Conservation (phyloP, 257 asterid genomes). For the Salvia rosmarinus region DNA sequence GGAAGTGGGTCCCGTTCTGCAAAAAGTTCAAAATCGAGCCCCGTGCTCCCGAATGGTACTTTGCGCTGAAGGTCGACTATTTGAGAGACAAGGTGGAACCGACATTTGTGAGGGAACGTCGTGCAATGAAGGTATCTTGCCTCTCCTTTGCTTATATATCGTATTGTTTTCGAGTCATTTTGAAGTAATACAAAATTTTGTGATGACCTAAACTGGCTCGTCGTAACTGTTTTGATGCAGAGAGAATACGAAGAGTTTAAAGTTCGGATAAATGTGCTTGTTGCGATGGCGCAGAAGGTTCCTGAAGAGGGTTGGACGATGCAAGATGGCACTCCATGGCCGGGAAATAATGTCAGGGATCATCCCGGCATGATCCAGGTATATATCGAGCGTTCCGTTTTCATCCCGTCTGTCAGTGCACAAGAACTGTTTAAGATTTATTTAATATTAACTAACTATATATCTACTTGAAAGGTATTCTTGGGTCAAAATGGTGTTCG, state of each 20-base stretch:
- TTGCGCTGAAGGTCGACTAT: conserved; percentile 81
- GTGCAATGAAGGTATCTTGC: conserved; percentile 86
- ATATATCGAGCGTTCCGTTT: conserved; percentile 32
- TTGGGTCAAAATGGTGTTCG: conserved; percentile 85
- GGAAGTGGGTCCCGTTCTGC: conserved; percentile 98
- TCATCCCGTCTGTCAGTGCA: neutral
- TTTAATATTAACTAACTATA: conserved; percentile 19
- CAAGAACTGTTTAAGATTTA: no score
- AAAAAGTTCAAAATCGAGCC: conserved; percentile 86
- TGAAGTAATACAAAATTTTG: no score
- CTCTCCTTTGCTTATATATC: conserved; percentile 14
- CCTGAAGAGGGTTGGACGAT: conserved; percentile 99
- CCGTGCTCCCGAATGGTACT: conserved; percentile 97
- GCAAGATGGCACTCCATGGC: conserved; percentile 99
- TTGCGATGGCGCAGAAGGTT: conserved; percentile 88
- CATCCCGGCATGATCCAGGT: conserved; percentile 99
- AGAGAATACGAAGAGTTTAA: conserved; percentile 95
- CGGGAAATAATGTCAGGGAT: conserved; percentile 94
- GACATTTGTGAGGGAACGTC: conserved; percentile 91
- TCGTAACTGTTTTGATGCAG: conserved; percentile 59
- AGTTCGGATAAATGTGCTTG: conserved; percentile 81
- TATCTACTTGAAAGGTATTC: conserved; percentile 63
- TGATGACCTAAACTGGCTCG: no score
- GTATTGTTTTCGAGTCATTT: no score
- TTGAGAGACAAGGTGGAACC: conserved; percentile 88